Evolutionary conservation across 208 protist species (phyloP), one percentile per base, ranked within the genome.

Genomic region (Polymyxa betae): DNA sequence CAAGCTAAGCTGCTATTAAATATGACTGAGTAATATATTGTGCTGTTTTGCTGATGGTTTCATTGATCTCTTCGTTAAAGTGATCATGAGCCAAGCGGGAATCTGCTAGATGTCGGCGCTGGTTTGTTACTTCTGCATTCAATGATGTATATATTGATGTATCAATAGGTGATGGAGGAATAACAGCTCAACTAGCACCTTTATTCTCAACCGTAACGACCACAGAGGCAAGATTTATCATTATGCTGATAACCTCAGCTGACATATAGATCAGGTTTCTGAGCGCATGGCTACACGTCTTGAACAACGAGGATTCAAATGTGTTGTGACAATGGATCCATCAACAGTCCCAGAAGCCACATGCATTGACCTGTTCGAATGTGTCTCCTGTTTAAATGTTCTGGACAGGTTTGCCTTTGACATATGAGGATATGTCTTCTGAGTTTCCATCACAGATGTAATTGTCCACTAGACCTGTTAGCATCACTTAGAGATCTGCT

Each of bases 201-300:
- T 35, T 82, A n/a, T 82, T 82, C n/a, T 5, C 5, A 82, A 38
- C 72, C 16, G 72, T 82, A 20, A 5, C n/a, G n/a, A 82, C 72
- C 72, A 82, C 72, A 5, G 72, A 82, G 72, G 72, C 35, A 40
- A 12, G 5, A 35, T 43, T 35, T 35, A 5, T 5, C 5, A 82
- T 40, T 82, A n/a, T 82, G 72, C 72, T 82, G 35, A 16, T 82
- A 5, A 35, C 12, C 10, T 38, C 40, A 35, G n/a, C 5, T 82
- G 35, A 82, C 5, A 43, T 82, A n/a, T n/a, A 38, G 72, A 43
- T n/a, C n/a, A 82, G 72, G 72, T 82, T 45, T 82, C 72, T 20
- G 72, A 82, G 72, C 72, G 16, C 10, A 82, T 82, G 72, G 72
- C 40, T 35, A 43, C 5, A 82, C 72, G 72, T 20, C 72, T 82